Conservation (phyloP, 2,329 filamentous ascomycete genomes). For the Pseudogymnoascus sp. region DNA sequence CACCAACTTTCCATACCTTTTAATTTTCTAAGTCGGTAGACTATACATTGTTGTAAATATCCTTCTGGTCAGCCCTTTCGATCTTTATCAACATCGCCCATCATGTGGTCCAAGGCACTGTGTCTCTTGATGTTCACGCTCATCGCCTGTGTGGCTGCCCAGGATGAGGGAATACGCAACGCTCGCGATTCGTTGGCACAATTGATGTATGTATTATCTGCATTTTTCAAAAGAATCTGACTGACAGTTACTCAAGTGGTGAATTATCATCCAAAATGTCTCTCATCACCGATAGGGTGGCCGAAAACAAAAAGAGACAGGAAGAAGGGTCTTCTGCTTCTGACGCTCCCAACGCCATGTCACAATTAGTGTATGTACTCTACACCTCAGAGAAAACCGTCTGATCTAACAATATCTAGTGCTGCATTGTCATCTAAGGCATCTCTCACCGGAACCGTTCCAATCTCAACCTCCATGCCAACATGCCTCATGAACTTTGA, state of each 20-base stretch:
- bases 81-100: constrained; percentile 6
- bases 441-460: neutral
- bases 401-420: neutral
- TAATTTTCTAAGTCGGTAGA: neutral
- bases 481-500: neutral
- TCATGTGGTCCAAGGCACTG: neutral
- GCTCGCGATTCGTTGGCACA: neutral
- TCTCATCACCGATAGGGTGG: neutral
- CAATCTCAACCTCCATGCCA: neutral
- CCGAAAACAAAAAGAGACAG: neutral
- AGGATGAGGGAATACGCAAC: neutral
- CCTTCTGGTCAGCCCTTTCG: neutral
- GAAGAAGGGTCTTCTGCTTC: neutral
- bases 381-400: neutral
- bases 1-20: neutral
- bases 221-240: neutral
- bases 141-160: neutral
- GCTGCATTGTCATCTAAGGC: neutral
- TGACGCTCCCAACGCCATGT: neutral
- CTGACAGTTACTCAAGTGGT: neutral
- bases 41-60: constrained; percentile 2
- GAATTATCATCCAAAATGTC: neutral
- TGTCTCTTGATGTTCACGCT: neutral
- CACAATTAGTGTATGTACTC: neutral
- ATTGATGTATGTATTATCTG: neutral